Conservation (phyloP, 164 flowering plant species). For the Nymphaea colorata region DNA sequence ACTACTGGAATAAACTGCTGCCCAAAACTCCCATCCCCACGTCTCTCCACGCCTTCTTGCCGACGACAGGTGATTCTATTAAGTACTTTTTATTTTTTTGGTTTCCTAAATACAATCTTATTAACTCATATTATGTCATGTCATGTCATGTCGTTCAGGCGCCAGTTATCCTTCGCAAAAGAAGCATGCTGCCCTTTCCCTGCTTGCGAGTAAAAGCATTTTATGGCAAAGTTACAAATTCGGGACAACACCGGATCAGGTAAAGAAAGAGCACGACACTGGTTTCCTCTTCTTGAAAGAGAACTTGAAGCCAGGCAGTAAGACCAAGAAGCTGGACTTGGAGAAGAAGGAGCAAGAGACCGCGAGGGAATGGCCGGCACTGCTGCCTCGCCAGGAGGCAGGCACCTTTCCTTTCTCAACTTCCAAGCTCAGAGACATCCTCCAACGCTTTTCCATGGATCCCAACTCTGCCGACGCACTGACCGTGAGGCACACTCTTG, state of each 20-base stretch:
- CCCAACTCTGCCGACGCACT: background rate
- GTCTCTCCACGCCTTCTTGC: background rate
- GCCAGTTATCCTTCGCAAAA: background rate
- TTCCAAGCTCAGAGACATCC: background rate
- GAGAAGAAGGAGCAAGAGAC: background rate
- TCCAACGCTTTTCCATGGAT: background rate
- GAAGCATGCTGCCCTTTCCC: background rate
- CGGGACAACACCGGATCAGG: constrained; percentile 16
- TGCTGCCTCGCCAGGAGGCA: background rate
- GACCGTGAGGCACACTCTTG: background rate
- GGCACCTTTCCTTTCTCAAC: background rate
- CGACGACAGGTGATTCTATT: background rate
- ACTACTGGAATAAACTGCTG: background rate
- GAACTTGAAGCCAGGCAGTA: background rate
- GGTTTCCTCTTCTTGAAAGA: constrained; percentile 1
- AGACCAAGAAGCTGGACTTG: background rate
- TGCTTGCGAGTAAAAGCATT: background rate
- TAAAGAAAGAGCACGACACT: constrained; percentile 12
- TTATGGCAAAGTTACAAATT: background rate
- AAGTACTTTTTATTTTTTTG: no score
- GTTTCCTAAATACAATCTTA: no score
- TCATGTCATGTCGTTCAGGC: background rate
- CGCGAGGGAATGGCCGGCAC: background rate
- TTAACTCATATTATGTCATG: no score
- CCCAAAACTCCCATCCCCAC: background rate